These are phyloP conservation scores for Trichoderma arundinaceum DNA, from an alignment of 2,329 filamentous ascomycete species.

Conservation along the genomic window DNA sequence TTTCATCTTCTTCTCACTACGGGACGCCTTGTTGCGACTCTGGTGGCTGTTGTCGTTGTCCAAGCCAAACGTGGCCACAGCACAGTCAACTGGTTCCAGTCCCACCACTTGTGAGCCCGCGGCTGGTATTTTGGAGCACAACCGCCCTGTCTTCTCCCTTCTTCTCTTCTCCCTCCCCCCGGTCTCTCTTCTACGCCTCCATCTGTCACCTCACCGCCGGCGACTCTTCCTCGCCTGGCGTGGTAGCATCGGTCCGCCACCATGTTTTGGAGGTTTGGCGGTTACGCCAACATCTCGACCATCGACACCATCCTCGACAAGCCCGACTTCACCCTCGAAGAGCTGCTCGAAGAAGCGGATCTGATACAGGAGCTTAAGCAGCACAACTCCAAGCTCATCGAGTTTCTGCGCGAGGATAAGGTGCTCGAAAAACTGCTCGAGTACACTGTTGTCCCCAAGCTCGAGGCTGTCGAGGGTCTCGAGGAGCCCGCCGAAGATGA, in stretches of 20 bases:
- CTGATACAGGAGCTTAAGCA: constrained; percentile 97
- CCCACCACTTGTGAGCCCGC: not conserved
- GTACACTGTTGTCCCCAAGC: constrained; percentile 85
- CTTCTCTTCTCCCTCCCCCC: not conserved
- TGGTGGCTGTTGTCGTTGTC: not conserved
- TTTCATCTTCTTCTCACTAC: not conserved
- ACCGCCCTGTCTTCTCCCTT: not conserved
- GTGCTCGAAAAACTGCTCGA: constrained; percentile 84
- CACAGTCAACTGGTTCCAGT: not conserved
- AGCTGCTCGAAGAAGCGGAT: constrained; percentile 94
- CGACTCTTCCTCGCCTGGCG: constrained; percentile 42
- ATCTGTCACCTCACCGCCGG: constrained; percentile 41
- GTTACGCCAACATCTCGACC: constrained; percentile 95
- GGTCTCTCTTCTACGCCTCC: constrained; percentile 32
- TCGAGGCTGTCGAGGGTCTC: constrained; percentile 60
- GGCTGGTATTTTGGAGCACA: constrained; percentile 15
- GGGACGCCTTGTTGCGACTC: not conserved
- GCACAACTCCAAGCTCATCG: constrained; percentile 96
- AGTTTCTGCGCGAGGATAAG: constrained; percentile 88
- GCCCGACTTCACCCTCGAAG: constrained; percentile 92
- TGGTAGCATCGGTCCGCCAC: constrained; percentile 54
- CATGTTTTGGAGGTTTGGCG: constrained; percentile 99
- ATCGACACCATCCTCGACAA: constrained; percentile 98
- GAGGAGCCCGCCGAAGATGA: constrained; percentile 58
- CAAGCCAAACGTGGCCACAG: constrained; percentile 17